Conservation (phyloP, 495 filamentous ascomycete species). For the Aspergillus affinis region DNA sequence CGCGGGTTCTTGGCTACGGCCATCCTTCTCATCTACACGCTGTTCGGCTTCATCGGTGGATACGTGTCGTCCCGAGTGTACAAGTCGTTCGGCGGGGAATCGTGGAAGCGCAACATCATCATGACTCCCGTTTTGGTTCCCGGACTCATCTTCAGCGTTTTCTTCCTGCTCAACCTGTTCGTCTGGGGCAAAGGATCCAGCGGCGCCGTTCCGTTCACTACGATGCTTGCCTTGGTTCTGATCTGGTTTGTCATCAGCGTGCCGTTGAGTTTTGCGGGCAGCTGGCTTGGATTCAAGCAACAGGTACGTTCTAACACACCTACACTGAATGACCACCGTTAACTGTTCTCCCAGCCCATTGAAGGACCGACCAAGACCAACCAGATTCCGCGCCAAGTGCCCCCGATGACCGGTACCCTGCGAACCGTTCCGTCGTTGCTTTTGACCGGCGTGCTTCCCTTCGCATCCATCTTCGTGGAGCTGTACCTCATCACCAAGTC, state of each 20-base stretch:
- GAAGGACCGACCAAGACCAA: conserved; percentile 88
- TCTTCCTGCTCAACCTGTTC: conserved; percentile 95
- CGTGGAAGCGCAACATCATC: conserved; percentile 91
- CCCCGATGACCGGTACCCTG: conserved; percentile 75
- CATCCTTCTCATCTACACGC: conserved; percentile 86
- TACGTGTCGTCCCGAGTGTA: conserved; percentile 88
- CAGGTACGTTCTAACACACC: conserved; percentile 34
- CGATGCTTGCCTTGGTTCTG: conserved; percentile 87
- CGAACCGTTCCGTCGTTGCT: conserved; percentile 83
- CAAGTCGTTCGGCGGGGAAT: conserved; percentile 86
- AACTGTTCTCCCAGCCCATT: conserved; percentile 42
- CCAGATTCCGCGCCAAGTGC: conserved; percentile 96
- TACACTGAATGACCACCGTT: conserved; percentile 9
- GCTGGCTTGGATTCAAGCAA: conserved; percentile 86
- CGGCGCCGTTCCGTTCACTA: conserved; percentile 92
- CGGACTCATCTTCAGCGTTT: conserved; percentile 78
- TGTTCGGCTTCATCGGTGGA: conserved; percentile 90
- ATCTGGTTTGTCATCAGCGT: conserved; percentile 98
- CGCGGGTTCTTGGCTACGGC: conserved; percentile 90
- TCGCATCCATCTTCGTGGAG: conserved; percentile 95
- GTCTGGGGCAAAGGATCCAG: conserved; percentile 88
- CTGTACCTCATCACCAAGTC: conserved; percentile 98
- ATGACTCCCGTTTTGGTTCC: conserved; percentile 86
- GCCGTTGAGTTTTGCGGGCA: conserved; percentile 84
- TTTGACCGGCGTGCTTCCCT: conserved; percentile 86